Evolutionary conservation across 768 basidiomycete genomes (phyloP).

Genomic region (Gymnopilus junonius): DNA sequence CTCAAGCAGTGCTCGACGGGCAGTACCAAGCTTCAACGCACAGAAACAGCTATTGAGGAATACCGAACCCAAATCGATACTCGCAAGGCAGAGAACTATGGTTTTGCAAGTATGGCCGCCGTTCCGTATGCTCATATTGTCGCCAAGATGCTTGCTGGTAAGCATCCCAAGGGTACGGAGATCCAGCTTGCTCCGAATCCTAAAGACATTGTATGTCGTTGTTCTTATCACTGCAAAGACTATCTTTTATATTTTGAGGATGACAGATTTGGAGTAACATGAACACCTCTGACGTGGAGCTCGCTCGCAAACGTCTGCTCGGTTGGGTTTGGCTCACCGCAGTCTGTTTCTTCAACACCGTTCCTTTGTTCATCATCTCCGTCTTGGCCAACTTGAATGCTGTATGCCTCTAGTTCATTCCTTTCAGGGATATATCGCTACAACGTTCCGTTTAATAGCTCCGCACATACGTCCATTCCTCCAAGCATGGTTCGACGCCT

Average conservation of each 20-base stretch:
- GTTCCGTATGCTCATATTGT: constrained; percentile 89
- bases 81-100: constrained; percentile 86
- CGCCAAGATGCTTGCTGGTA: constrained; percentile 68
- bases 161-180: constrained; percentile 73
- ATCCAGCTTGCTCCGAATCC: constrained; percentile 85
- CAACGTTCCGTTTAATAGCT: constrained; percentile 45
- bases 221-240: background rate
- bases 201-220: constrained; percentile 74
- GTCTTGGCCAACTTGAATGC: constrained; percentile 88
- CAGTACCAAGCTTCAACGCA: constrained; percentile 60
- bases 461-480: constrained; percentile 77
- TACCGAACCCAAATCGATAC: constrained; percentile 73
- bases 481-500: constrained; percentile 65
- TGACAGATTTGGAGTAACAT: constrained; percentile 91
- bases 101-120: constrained; percentile 90
- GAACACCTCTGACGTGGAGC: constrained; percentile 68
- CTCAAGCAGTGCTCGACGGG: background rate
- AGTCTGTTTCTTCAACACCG: constrained; percentile 94
- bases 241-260: background rate
- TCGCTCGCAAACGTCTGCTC: constrained; percentile 65
- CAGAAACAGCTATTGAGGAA: constrained; percentile 75
- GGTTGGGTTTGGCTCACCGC: constrained; percentile 81
- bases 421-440: constrained; percentile 4
- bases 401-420: constrained; percentile 43
- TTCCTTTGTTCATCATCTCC: constrained; percentile 90